Evolutionary conservation across 2,329 filamentous ascomycete genomes (phyloP).

Genomic region (Verticillium alfalfae): DNA sequence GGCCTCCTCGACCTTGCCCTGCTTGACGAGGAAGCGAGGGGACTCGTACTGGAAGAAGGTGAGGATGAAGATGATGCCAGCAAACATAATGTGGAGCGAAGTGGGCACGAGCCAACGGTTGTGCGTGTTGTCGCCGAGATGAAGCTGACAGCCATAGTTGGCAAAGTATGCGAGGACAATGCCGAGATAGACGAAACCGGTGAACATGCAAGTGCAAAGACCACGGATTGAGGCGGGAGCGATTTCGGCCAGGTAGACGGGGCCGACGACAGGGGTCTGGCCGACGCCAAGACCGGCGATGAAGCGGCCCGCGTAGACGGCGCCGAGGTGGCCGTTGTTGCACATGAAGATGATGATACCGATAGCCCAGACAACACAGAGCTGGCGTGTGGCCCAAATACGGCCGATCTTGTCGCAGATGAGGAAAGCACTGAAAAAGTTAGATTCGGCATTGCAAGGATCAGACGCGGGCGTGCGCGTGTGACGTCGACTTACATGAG

Average conservation of each 20-base stretch:
- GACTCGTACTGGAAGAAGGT: conserved; percentile 67
- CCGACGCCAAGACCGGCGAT: conserved; percentile 62
- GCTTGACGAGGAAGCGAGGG: conserved; percentile 65
- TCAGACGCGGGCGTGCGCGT: no score
- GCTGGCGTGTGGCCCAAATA: conserved; percentile 54
- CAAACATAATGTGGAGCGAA: conserved; percentile 72
- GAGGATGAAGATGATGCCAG: conserved; percentile 63
- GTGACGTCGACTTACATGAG: conserved; percentile 35
- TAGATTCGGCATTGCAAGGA: neutral
- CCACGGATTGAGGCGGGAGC: conserved; percentile 64
- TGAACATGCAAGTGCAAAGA: conserved; percentile 59
- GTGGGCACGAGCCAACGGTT: conserved; percentile 63
- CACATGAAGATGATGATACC: conserved; percentile 55
- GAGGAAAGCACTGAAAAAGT: conserved; percentile 43
- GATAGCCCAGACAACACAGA: conserved; percentile 51
- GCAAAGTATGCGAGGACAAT: conserved; percentile 77
- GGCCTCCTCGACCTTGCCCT: conserved; percentile 54
- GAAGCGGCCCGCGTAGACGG: conserved; percentile 61
- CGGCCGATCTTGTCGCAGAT: conserved; percentile 57
- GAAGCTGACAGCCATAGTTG: conserved; percentile 54
- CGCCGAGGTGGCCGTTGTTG: conserved; percentile 46
- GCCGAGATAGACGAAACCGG: conserved; percentile 61
- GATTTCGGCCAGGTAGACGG: conserved; percentile 69
- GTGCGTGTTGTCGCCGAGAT: conserved; percentile 39
- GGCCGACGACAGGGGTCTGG: conserved; percentile 61